Evolutionary conservation across 441 rosid species (phyloP).

Genomic region (Brassica hybrid): DNA sequence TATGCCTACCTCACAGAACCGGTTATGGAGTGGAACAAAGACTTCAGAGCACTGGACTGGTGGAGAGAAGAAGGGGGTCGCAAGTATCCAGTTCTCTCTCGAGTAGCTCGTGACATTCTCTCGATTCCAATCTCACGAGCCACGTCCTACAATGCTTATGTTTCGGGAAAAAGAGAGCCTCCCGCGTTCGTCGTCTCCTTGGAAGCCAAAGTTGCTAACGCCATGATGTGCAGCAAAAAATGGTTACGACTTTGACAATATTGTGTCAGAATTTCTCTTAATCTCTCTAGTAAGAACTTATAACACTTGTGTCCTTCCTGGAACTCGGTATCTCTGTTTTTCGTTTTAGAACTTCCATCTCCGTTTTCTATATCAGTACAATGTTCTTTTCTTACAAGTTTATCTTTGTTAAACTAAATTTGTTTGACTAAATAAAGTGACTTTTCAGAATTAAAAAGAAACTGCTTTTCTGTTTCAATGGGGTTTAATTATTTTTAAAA

Average conservation of each 20-base stretch:
- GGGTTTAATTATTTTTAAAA: no score
- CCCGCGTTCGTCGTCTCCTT: slow-evolving; percentile 29
- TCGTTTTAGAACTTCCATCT: neutral
- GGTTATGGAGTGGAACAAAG: slow-evolving; percentile 35
- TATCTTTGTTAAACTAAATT: neutral
- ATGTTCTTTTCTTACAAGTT: neutral
- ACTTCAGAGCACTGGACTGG: slow-evolving; percentile 33
- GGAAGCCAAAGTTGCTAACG: slow-evolving; percentile 35
- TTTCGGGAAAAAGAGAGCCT: slow-evolving; percentile 17
- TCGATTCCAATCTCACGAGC: slow-evolving; percentile 34
- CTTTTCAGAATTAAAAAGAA: neutral
- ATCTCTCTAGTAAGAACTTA: neutral
- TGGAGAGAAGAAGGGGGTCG: slow-evolving; percentile 32
- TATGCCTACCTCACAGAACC: slow-evolving; percentile 35
- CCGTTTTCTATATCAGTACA: slow-evolving; percentile 3
- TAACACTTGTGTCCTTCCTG: neutral
- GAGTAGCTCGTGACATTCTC: slow-evolving; percentile 41
- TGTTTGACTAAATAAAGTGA: neutral
- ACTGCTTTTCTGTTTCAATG: no score
- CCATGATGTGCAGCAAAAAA: slow-evolving; percentile 33
- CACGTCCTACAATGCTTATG: slow-evolving; percentile 21
- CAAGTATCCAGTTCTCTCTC: slow-evolving; percentile 35
- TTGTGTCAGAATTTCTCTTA: neutral
- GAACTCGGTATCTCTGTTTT: neutral
- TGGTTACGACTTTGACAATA: slow-evolving; percentile 28